A percentile compares a stretch with the other conserved stretches of the same genome.
These are phyloP conservation scores for Artemisia tridentata DNA, from an alignment of 129 eudicot species.

Conservation along the genomic window DNA sequence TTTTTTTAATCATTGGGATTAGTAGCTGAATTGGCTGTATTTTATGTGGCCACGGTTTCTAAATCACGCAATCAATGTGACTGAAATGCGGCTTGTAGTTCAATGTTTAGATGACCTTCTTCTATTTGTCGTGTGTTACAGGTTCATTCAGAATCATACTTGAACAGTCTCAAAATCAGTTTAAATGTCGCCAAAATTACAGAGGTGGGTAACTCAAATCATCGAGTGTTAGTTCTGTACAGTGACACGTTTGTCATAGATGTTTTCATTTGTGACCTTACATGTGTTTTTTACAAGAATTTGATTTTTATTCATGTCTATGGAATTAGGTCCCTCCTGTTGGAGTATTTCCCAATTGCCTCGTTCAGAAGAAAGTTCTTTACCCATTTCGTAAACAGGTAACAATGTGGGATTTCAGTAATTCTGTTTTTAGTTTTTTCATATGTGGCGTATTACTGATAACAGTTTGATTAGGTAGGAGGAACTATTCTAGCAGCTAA, in stretches of 20 bases:
- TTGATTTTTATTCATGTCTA: not conserved
- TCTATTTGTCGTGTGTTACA: slow-evolving; percentile 32
- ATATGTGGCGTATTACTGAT: not conserved
- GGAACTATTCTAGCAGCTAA: slow-evolving; percentile 90
- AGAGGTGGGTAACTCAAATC: slow-evolving; percentile 54
- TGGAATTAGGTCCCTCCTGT: slow-evolving; percentile 76
- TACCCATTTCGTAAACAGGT: slow-evolving; percentile 91
- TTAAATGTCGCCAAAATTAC: slow-evolving; percentile 59
- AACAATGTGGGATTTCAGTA: slow-evolving; percentile 4
- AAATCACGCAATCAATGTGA: too few relatives aligned
- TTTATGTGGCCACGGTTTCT: not conserved
- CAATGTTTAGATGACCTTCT: too few relatives aligned
- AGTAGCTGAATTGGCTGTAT: not conserved
- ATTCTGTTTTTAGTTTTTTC: not conserved
- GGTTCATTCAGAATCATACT: slow-evolving; percentile 83
- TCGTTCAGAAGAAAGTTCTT: slow-evolving; percentile 79
- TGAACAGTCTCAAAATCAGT: slow-evolving; percentile 77
- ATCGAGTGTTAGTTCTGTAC: slow-evolving; percentile 5
- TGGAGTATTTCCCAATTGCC: slow-evolving; percentile 69
- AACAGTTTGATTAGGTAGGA: slow-evolving; percentile 56
- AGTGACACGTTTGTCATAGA: not conserved
- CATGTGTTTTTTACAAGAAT: not conserved
- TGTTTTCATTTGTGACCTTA: not conserved
- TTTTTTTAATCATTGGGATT: too few relatives aligned
- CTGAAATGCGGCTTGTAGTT: too few relatives aligned